Percentiles rank a stretch among this genome's conserved stretches.
Evolutionary conservation across 2,329 filamentous ascomycete species (phyloP).

Genomic region (Neopestalotiopsis sp.): DNA sequence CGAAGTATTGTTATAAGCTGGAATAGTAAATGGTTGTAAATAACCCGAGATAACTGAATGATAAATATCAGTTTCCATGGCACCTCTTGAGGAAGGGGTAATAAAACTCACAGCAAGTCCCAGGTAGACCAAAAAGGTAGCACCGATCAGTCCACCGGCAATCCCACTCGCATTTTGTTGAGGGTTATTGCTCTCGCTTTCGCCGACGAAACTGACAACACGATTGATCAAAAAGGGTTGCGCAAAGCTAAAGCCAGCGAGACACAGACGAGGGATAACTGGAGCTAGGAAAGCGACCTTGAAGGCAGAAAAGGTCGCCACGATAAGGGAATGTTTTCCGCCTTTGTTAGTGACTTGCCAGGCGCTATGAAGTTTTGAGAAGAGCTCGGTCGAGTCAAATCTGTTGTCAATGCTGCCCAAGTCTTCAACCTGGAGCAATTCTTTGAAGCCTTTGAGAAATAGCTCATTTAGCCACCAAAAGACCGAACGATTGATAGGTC

Average conservation of each 20-base stretch:
- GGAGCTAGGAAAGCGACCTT: conserved; percentile 1
- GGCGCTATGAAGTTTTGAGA: neutral
- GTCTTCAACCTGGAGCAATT: neutral
- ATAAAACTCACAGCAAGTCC: conserved; percentile 6
- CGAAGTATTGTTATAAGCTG: conserved; percentile 33
- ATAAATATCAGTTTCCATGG: neutral
- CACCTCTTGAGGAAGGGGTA: neutral
- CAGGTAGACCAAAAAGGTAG: conserved; percentile 4
- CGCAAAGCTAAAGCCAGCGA: conserved; percentile 10
- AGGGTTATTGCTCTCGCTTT: neutral
- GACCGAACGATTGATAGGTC: conserved; percentile 2
- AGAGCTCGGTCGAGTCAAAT: neutral
- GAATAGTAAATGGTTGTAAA: conserved; percentile 4
- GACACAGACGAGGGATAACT: conserved; percentile 11
- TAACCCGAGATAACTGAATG: neutral
- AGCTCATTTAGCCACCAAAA: conserved; percentile 11
- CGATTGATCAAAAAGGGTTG: conserved; percentile 13
- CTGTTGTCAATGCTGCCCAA: neutral
- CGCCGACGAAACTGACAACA: conserved; percentile 7
- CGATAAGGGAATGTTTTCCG: neutral
- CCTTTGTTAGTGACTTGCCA: neutral
- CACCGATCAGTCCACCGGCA: conserved; percentile 10
- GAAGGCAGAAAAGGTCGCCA: neutral
- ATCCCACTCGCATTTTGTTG: neutral
- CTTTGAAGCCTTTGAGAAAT: conserved; percentile 9